Evolutionary conservation across 306 rosid species (phyloP).

Genomic region (Pterocarpus macrocarpus): DNA sequence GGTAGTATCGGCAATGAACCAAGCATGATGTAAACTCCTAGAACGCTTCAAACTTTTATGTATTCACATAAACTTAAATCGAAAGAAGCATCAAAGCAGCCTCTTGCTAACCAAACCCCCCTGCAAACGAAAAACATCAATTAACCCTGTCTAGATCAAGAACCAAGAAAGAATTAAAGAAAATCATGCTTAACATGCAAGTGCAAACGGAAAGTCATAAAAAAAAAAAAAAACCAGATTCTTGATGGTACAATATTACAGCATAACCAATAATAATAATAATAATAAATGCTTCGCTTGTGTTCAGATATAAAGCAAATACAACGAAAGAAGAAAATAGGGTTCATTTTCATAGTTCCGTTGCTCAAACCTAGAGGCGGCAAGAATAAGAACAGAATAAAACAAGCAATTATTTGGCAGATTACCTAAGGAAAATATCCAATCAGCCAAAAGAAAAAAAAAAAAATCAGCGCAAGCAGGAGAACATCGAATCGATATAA

Average conservation of each 20-base stretch:
- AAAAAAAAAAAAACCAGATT: neutral
- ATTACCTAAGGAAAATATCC: neutral
- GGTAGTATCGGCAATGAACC: conserved; percentile 82
- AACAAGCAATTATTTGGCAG: neutral
- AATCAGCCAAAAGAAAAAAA: neutral
- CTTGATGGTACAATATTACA: too few relatives aligned
- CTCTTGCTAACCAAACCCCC: conserved; percentile 19
- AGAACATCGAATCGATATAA: too few relatives aligned
- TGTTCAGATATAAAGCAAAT: neutral
- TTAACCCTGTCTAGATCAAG: conserved; percentile 3
- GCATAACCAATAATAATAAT: too few relatives aligned
- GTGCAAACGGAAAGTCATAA: neutral
- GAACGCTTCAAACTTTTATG: conserved; percentile 7
- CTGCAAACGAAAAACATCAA: conserved; percentile 27
- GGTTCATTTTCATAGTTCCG: neutral
- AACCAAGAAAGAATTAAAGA: neutral
- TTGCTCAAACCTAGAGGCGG: conserved; percentile 1
- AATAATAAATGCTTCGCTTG: neutral
- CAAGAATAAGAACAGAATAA: neutral
- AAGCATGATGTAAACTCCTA: conserved; percentile 55
- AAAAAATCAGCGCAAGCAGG: neutral
- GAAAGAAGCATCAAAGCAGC: conserved; percentile 26
- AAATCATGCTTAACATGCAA: neutral
- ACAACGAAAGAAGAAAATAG: neutral
- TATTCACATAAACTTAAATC: conserved; percentile 22